Evolutionary conservation across 805 yeast species (phyloP), one percentile per base, ranked within the genome.

Genomic region (Suhomyces xylopsoci): DNA sequence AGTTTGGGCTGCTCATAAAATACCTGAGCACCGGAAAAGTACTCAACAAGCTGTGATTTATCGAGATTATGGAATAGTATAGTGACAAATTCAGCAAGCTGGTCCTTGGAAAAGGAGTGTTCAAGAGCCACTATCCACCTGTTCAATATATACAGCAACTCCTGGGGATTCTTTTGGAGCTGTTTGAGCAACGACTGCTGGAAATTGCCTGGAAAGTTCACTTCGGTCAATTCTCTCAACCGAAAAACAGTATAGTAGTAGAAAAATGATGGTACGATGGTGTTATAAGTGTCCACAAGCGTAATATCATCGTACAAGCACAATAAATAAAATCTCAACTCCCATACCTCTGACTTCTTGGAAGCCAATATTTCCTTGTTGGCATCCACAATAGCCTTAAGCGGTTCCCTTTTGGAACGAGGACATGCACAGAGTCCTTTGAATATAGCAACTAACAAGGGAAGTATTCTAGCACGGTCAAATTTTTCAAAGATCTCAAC

Each of bases 121-220:
- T 81, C 71, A 41, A 77, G 51, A 0, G 85, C 53, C 0, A 84
- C 78, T 40, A 77, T 60, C 90, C 90, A 87, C 59, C 89, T 79
- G 8, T 60, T 47, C 49, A 84, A 74, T 1, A 66, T 48, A 12
- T 54, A 51, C 1, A 48, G 49, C 8, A 54, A 15, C 34, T 44
- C 41, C 5, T 32, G 10, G 3, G 50, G 9, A 15, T 50, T 47
- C 9, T 47, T 36, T 8, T 45, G 25, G 7, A 64, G 24, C 28
- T 53, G 58, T n/a, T 49, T 48, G 2, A 59, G 9, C 34, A 65
- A 65, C 5, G 48, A 49, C 1, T 51, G 43, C 20, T 57, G 54
- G 30, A 55, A 52, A 3, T 47, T 44, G 9, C 49, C 40, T 10
- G 40, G 20, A 5, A 34, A 7, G 12, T 34, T 19, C 42, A 26